Conservation (phyloP, 2,329 filamentous ascomycete genomes). For the Arthrobotrys iridis region DNA sequence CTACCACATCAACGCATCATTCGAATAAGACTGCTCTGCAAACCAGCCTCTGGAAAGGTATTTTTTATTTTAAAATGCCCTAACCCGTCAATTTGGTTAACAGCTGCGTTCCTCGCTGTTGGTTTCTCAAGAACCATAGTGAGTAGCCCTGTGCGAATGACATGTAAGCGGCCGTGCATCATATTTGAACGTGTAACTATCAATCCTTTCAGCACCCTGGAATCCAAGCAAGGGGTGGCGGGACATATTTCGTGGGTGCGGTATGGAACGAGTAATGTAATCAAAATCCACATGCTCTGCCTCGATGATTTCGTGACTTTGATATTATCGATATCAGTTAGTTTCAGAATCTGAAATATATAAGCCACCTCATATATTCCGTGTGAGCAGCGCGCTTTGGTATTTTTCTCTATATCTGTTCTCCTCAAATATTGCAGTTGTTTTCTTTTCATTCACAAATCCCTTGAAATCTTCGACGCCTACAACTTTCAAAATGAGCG, state of each 20-base stretch:
- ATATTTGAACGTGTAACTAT: neutral
- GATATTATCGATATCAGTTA: neutral
- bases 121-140: neutral
- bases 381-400: neutral
- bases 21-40: no score
- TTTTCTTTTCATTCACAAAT: no score
- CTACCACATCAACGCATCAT: neutral
- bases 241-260: neutral
- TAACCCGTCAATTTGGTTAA: neutral
- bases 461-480: no score
- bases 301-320: neutral
- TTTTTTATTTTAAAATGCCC: no score
- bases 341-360: neutral
- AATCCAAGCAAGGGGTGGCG: neutral
- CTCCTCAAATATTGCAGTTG: neutral
- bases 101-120: neutral
- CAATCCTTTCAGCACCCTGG: neutral
- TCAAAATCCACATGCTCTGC: constrained; percentile 1
- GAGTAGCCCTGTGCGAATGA: neutral
- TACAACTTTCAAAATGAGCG: neutral
- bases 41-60: no score
- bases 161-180: neutral
- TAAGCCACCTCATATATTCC: neutral
- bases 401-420: neutral
- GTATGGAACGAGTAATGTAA: constrained; percentile 14